Conservation (phyloP, 352 stramenopile genomes). For the Globisporangium middletonii region DNA sequence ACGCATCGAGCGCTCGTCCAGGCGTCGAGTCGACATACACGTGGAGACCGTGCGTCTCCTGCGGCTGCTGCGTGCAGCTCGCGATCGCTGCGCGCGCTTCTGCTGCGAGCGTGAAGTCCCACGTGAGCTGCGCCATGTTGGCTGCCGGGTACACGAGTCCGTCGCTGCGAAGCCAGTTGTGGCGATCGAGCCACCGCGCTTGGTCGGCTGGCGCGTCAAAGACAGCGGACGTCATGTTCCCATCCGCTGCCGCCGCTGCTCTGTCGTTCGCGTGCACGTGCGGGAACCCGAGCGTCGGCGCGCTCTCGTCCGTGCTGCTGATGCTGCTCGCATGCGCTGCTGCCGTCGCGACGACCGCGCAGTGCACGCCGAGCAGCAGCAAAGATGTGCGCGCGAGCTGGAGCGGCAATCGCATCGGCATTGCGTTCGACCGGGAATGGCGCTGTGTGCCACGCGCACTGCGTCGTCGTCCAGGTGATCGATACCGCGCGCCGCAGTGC, state of each 20-base stretch:
- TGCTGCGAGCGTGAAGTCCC: slow-evolving; percentile 8
- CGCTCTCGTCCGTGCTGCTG: too few species aligned
- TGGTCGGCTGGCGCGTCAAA: slow-evolving; percentile 6
- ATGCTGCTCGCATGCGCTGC: too few species aligned
- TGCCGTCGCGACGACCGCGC: too few species aligned
- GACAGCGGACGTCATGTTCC: neutral
- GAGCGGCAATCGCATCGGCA: too few species aligned
- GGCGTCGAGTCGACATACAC: slow-evolving; percentile 10
- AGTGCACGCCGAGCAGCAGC: too few species aligned
- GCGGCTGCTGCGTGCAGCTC: slow-evolving; percentile 5
- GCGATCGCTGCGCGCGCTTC: slow-evolving; percentile 9
- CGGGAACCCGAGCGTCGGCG: too few species aligned
- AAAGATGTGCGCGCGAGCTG: too few species aligned
- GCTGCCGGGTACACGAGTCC: slow-evolving; percentile 11
- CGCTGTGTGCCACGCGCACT: too few species aligned
- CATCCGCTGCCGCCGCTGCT: neutral
- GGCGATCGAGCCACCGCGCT: slow-evolving; percentile 14
- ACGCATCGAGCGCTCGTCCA: slow-evolving; percentile 6
- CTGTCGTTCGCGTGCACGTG: too few species aligned
- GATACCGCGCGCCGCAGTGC: too few species aligned
- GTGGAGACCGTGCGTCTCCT: neutral
- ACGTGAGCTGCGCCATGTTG: slow-evolving; percentile 7
- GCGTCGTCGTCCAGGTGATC: too few species aligned
- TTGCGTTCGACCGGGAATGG: too few species aligned
- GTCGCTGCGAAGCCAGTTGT: slow-evolving; percentile 15